phyloP scores from a whole-genome alignment of 352 stramenopile species.

The Phytophthora podocarpi region DNA sequence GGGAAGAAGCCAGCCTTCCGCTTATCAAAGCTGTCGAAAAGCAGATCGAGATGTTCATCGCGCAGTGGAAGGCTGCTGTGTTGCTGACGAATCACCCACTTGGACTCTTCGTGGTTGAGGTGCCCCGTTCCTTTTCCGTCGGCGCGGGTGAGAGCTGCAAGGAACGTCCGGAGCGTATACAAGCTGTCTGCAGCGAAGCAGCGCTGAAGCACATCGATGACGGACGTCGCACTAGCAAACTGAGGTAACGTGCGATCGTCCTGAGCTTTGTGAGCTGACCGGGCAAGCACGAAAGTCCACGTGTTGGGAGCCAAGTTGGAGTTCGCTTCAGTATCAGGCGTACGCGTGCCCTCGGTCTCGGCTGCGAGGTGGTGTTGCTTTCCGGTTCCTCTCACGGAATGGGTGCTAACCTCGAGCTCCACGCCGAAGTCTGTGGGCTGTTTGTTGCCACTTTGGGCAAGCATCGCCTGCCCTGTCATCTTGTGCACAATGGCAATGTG shows the following conservation, averaged over 20 bases:
- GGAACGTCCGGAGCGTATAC: slow-evolving; percentile 62
- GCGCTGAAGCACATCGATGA: slow-evolving; percentile 57
- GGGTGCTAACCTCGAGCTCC: slow-evolving; percentile 74
- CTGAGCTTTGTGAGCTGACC: slow-evolving; percentile 38
- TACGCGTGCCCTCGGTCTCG: slow-evolving; percentile 63
- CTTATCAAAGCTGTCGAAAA: slow-evolving; percentile 77
- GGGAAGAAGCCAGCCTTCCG: slow-evolving; percentile 67
- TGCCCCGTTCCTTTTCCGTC: slow-evolving; percentile 58
- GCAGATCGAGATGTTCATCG: slow-evolving; percentile 76
- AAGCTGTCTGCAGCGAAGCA: slow-evolving; percentile 62
- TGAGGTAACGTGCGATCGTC: slow-evolving; percentile 55
- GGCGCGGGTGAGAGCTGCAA: slow-evolving; percentile 44
- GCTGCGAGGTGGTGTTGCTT: slow-evolving; percentile 76
- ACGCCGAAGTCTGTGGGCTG: slow-evolving; percentile 82
- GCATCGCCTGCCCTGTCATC: slow-evolving; percentile 81
- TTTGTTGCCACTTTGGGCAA: slow-evolving; percentile 54
- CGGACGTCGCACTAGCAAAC: slow-evolving; percentile 42
- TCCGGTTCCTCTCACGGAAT: slow-evolving; percentile 49
- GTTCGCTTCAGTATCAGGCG: slow-evolving; percentile 68
- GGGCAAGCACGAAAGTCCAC: slow-evolving; percentile 70
- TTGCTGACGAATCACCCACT: slow-evolving; percentile 62
- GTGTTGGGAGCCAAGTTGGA: slow-evolving; percentile 53
- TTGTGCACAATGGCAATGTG: slow-evolving; percentile 76
- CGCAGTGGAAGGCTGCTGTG: slow-evolving; percentile 55
- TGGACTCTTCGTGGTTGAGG: slow-evolving; percentile 69